Evolutionary conservation across 148 eudicot species (phyloP), one percentile per base, ranked within the genome.

Genomic region (Chenopodium suecicum): DNA sequence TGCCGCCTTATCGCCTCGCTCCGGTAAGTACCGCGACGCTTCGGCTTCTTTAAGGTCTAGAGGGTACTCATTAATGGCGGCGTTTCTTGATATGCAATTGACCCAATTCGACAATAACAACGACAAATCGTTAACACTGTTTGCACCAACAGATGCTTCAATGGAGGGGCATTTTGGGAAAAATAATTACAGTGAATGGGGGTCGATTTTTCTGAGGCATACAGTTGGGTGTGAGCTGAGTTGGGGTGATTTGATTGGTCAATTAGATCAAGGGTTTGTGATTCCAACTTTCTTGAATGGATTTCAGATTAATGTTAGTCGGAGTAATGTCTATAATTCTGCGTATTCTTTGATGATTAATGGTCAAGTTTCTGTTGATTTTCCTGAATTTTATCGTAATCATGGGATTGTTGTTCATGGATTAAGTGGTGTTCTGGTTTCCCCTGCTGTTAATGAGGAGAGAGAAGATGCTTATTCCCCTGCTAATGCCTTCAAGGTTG

Each of bases 61-160:
- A 20, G 93, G 90, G 0, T 90, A 89, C 76, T 90, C 96, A 0
- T 71, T 85, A 1, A 86, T 90, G 84, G 92, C 98, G 13, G 83
- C 89, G 52, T 92, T 89, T 86, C 86, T 94, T 4, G 96, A 91
- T n/a, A 73, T 94, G 62, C 98, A 94, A 73, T 47, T 92, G 54
- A 58, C 76, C 14, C 89, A 84, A 12, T 74, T 85, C 46, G 19
- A 48, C 1, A 1, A 9, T 4, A 9, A 1, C 2, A 7, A 0
- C 4, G 64, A 29, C 1, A 52, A 74, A 67, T 60, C 41, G 4
- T 81, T 89, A 72, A 91, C 97, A 0, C 85, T 89, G 12, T 90
- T 93, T n/a, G 93, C 94, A 27, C 94, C 94, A 1, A 54, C 6
- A 34, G 94, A 91, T 41, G 85, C 82, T 0, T 88, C 85, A 0